These are phyloP conservation scores for Neurospora crassa DNA, from an alignment of 2,329 filamentous ascomycete genomes.

Conservation along the genomic window DNA sequence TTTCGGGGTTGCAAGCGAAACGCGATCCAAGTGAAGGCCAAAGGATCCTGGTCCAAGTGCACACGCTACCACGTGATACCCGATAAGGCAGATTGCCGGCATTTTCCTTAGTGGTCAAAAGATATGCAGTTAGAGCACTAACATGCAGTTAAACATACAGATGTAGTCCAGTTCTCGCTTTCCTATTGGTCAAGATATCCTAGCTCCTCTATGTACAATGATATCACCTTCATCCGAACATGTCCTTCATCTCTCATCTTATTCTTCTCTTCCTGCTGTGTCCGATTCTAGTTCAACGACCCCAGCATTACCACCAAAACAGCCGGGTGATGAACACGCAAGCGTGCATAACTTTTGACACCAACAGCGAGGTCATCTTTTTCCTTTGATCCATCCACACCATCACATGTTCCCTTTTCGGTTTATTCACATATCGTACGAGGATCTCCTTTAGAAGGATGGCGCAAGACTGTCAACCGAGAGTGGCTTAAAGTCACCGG, in stretches of 20 bases:
- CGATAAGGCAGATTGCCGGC: not conserved
- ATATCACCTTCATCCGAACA: not conserved
- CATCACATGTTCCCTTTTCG: too few relatives aligned
- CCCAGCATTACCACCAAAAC: not conserved
- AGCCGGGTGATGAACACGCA: not conserved
- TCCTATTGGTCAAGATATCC: not conserved
- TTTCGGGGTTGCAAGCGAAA: not conserved
- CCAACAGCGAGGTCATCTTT: not conserved
- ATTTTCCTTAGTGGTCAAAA: not conserved
- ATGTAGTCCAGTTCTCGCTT: not conserved
- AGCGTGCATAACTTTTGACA: not conserved
- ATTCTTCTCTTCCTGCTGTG: not conserved
- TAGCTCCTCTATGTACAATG: not conserved
- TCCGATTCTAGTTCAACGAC: not conserved
- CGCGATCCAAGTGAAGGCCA: not conserved
- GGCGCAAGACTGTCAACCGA: not conserved
- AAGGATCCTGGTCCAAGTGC: not conserved
- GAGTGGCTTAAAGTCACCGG: not conserved
- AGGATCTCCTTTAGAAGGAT: not conserved
- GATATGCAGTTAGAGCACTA: not conserved
- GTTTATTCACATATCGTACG: too few relatives aligned
- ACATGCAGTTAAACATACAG: not conserved
- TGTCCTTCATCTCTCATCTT: not conserved
- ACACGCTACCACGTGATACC: not conserved
- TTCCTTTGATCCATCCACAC: not conserved